Conservation (phyloP, 768 basidiomycete genomes). For the Nevesoporus exiguus region DNA sequence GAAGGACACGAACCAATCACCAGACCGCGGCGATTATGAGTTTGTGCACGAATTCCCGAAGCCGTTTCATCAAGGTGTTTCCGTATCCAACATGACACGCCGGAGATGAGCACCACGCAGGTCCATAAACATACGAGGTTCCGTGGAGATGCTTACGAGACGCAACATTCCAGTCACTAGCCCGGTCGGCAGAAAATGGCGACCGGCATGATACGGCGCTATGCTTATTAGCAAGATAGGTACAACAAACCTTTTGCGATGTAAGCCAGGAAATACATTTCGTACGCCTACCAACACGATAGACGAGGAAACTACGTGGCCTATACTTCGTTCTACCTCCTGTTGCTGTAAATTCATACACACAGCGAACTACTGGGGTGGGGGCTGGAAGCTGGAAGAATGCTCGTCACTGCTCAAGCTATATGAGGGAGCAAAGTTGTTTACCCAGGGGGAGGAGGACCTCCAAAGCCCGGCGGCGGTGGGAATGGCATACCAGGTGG, state of each 20-base stretch:
- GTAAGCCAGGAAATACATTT: conserved; percentile 25
- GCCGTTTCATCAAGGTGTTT: conserved; percentile 26
- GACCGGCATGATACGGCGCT: conserved; percentile 19
- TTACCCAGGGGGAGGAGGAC: conserved; percentile 85
- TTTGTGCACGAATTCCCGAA: conserved; percentile 27
- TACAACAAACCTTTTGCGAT: conserved; percentile 29
- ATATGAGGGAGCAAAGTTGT: conserved; percentile 20
- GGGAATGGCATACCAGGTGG: conserved; percentile 78
- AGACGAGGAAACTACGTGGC: conserved; percentile 24
- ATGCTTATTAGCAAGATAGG: conserved; percentile 25
- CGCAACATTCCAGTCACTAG: conserved; percentile 21
- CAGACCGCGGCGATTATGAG: conserved; percentile 24
- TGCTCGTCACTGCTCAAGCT: conserved; percentile 4
- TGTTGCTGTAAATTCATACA: conserved; percentile 11
- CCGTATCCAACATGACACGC: conserved; percentile 17
- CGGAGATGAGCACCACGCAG: conserved; percentile 26
- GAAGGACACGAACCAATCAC: conserved; percentile 27
- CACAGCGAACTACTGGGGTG: conserved; percentile 36
- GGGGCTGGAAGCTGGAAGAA: conserved; percentile 43
- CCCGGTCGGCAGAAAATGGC: conserved; percentile 19
- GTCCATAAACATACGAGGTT: conserved; percentile 20
- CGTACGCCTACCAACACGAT: conserved; percentile 19
- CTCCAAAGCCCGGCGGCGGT: conserved; percentile 77
- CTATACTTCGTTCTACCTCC: conserved; percentile 24
- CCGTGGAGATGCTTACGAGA: conserved; percentile 9